Evolutionary conservation across 495 filamentous ascomycete species (phyloP).

Genomic region (Bombardia bombarda): DNA sequence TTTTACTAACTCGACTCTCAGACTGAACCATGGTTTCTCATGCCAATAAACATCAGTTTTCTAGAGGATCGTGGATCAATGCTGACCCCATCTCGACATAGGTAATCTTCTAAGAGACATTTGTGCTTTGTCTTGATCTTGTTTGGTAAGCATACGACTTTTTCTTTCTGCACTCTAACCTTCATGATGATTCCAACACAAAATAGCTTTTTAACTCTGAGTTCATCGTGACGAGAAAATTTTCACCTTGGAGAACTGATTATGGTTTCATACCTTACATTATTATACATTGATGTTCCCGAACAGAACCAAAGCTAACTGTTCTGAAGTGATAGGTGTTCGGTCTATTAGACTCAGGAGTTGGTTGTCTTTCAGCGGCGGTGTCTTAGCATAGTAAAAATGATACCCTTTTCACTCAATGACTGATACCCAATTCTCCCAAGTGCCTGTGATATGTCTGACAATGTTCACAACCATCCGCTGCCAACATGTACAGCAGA

Average conservation of each 20-base stretch:
- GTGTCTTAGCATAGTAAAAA: background rate
- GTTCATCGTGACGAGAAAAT: constrained; percentile 63
- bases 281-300: background rate
- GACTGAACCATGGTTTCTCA: constrained; percentile 23
- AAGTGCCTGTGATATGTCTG: background rate
- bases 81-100: constrained; percentile 21
- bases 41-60: background rate
- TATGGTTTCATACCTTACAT: constrained; percentile 12
- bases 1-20: constrained; percentile 36
- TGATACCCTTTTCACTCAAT: background rate
- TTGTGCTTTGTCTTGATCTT: too few relatives aligned
- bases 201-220: constrained; percentile 54
- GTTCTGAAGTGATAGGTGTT: background rate
- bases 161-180: constrained; percentile 18
- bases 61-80: constrained; percentile 11
- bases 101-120: too few relatives aligned
- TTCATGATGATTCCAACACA: constrained; percentile 72
- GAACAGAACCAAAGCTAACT: constrained; percentile 14
- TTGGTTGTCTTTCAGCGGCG: background rate
- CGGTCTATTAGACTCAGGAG: background rate
- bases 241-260: constrained; percentile 98
- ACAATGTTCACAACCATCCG: background rate
- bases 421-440: background rate
- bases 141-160: constrained; percentile 13
- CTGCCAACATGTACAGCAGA: constrained; percentile 1